Conservation (phyloP, 805 yeast genomes). For the Candida sithepensis region DNA sequence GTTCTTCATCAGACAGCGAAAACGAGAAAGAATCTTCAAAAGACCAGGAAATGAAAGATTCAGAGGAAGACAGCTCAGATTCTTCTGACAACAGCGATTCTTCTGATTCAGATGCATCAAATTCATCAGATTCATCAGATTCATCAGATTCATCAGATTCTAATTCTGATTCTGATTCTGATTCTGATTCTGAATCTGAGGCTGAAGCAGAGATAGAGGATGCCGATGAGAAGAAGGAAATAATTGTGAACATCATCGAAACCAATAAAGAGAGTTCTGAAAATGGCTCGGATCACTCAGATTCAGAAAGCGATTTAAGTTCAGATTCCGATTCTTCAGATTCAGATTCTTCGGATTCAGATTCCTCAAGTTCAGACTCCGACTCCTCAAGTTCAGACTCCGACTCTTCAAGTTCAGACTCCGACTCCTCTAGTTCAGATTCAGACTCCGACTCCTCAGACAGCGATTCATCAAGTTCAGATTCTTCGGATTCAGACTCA, state of each 20-base stretch:
- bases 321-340: slow-evolving; percentile 9
- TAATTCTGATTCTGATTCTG: not conserved
- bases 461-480: slow-evolving; percentile 8
- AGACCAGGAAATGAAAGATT: not conserved
- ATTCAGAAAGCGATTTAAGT: slow-evolving; percentile 5
- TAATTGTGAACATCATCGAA: not conserved
- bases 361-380: slow-evolving; percentile 7
- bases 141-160: slow-evolving; percentile 9
- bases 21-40: slow-evolving; percentile 6
- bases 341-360: slow-evolving; percentile 18
- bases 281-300: slow-evolving; percentile 3
- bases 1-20: slow-evolving; percentile 8
- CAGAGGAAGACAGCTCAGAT: not conserved
- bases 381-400: slow-evolving; percentile 5
- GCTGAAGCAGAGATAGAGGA: slow-evolving; percentile 18
- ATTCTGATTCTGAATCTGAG: not conserved
- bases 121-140: slow-evolving; percentile 10
- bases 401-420: slow-evolving; percentile 11
- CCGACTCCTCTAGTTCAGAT: slow-evolving; percentile 7
- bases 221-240: slow-evolving; percentile 14
- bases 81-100: slow-evolving; percentile 6
- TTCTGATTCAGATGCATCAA: slow-evolving; percentile 12
- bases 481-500: slow-evolving; percentile 11
- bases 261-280: not conserved
- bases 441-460: slow-evolving; percentile 4